Evolutionary conservation across 345 rosid genomes (phyloP).

Genomic region (Citrus unshiu): DNA sequence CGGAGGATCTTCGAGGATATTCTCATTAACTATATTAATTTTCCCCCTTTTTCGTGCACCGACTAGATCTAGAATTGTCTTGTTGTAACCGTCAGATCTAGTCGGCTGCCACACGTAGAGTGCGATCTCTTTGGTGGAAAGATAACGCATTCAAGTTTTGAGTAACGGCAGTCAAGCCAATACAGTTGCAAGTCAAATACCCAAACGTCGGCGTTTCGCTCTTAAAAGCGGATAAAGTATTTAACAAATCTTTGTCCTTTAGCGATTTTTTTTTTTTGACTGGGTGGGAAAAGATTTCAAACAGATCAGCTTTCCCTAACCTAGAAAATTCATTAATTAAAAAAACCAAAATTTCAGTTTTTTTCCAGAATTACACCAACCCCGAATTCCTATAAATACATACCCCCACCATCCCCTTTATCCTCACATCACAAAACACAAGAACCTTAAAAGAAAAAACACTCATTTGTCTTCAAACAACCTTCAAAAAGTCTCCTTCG

Average conservation of each 20-base stretch:
- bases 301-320: background rate
- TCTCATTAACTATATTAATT: background rate
- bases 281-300: background rate
- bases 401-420: background rate
- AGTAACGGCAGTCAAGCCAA: background rate
- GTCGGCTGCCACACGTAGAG: background rate
- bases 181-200: background rate
- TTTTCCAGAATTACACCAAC: background rate
- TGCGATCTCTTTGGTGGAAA: background rate
- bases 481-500: background rate
- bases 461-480: background rate
- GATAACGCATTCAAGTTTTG: background rate
- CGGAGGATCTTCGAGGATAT: background rate
- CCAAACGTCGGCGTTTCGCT: background rate
- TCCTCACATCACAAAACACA: background rate
- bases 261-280: background rate
- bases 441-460: background rate
- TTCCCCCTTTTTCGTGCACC: constrained; percentile 3
- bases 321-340: background rate
- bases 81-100: background rate
- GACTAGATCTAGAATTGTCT: constrained; percentile 10
- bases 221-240: background rate
- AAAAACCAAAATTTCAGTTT: background rate
- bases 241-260: background rate
- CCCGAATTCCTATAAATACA: constrained; percentile 11